phyloP scores from a whole-genome alignment of 2,329 filamentous ascomycete species.

The Xylariaceae sp. region DNA sequence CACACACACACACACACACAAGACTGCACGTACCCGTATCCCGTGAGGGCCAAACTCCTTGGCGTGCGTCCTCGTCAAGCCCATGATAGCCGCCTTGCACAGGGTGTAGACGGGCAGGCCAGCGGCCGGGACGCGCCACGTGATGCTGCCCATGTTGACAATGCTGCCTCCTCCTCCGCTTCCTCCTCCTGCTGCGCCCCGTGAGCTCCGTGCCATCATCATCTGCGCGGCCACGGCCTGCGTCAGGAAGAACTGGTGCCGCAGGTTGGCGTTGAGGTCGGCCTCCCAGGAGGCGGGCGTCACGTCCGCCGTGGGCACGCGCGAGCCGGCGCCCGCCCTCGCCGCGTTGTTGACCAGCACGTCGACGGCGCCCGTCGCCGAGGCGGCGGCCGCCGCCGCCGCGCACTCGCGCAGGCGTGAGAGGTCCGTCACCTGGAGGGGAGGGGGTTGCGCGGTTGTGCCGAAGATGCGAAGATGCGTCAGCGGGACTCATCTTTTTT shows the following conservation, averaged over 20 bases:
- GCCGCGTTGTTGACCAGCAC: constrained; percentile 32
- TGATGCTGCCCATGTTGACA: constrained; percentile 33
- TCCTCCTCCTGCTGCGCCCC: constrained; percentile 1
- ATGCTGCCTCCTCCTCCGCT: constrained; percentile 29
- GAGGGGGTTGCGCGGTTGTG: too few relatives aligned
- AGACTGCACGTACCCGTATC: too few relatives aligned
- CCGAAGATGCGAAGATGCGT: too few relatives aligned
- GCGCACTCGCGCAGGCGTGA: constrained; percentile 26
- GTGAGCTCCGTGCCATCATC: constrained; percentile 11
- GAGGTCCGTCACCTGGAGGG: too few relatives aligned
- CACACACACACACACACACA: too few relatives aligned
- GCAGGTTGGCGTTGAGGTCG: constrained; percentile 36
- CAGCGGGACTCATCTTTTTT: too few relatives aligned
- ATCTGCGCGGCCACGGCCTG: constrained; percentile 30
- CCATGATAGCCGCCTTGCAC: constrained; percentile 31
- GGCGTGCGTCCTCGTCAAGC: constrained; percentile 30
- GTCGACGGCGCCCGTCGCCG: constrained; percentile 22
- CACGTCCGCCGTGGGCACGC: constrained; percentile 26
- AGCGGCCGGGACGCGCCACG: constrained; percentile 27
- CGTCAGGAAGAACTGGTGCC: constrained; percentile 36
- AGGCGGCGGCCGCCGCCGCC: constrained; percentile 21
- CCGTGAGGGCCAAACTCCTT: constrained; percentile 29
- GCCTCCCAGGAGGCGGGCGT: constrained; percentile 34
- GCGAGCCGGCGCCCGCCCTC: constrained; percentile 15
- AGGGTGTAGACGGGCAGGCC: constrained; percentile 28